Base-by-base conservation (phyloP, 1,139 yeast genomes). In the Pichia sp. region DNA sequence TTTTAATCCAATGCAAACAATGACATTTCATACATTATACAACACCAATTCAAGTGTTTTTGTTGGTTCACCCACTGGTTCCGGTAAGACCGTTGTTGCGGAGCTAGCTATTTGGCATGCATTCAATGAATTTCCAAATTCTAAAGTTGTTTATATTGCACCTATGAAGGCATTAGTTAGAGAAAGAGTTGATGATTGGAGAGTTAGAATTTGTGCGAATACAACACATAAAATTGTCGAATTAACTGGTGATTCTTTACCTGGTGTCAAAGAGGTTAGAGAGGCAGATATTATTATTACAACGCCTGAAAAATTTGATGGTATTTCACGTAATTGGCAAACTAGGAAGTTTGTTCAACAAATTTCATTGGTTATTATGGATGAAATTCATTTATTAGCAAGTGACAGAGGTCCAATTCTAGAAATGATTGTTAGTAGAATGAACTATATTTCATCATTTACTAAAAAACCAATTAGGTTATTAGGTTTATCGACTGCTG, bases 111-210 rank as follows among this genome's bases (percentile, higher is more conserved):
- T 92, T 16, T 94, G 97, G 97, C 92, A 87, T 61, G 97, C 97
- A 0, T 84, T 89, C 60, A 76, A 73, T 42, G 81, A 83, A 40
- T 80, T 73, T 48, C 96, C 96, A 0, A 82, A 81, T 0, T 82
- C 92, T 1, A 90, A 90, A 57, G 74, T 90, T 41, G 96, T 90
- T 9, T 94, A 94, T 62, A 90, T 94, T 67, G 98, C 98, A 0
- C 99, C 99, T 3, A 94, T 94, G 98, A 94, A 94, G 60, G 99
- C 98, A 0, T 75, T 94, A 60, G 98, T 94, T 3, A 73, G 97
- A 51, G 98, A 94, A 67, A 76, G 98, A 63, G 97, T 94, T 11
- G 94, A 85, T 57, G 98, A 94, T 60, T 94, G 98, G 98, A 71
- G 84, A 35, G 72, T 68, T 39, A 71, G 95, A 46, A 75, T 92